Base-by-base conservation (phyloP, 768 basidiomycete genomes). In the Mycena alexandri region DNA sequence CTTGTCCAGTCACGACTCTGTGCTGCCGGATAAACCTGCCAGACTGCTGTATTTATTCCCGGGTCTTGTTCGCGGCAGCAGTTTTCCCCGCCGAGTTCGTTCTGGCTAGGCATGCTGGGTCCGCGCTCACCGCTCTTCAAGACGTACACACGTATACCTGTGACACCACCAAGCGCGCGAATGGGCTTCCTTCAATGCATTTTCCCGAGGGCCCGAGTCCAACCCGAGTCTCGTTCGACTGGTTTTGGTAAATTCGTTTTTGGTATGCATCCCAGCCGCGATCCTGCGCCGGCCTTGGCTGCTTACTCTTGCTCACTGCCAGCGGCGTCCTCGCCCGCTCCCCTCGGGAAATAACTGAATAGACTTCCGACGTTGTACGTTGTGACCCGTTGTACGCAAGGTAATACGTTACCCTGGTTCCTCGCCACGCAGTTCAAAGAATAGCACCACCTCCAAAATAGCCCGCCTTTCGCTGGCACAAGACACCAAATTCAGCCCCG, bases 51-150 rank as follows among this genome's bases (percentile, higher is more conserved):
- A 21, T n/a, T 47, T 25, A 1, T 1, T 29, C 19, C 33, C 46
- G 58, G 58, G 36, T 50, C 47, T 24, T 44, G 56, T 57, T 57
- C 56, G 56, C 59, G 36, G 41, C 54, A 56, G 58, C 46, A 21
- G n/a, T 24, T 51, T 51, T 25, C 38, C 24, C 22, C 48, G 38
- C 59, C 47, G 33, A 29, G 29, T 6, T 29, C 29, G 29, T 29
- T 29, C 38, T 38, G 14, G 10, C 38, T 11, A 14, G 38, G 11
- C 38, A 38, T 38, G 10, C 38, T 38, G 14, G 11, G 11, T 38
- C 10, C 21, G n/a, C n/a, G 8, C 46, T 13, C 10, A 11, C 22
- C 22, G 10, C 22, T 29, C 29, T 29, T 29, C 22, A 48, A 22
- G 10, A 21, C 21, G n/a, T 48, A 14, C 22, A 48, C 21, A 38